Evolutionary conservation across 306 rosid genomes (phyloP).

Genomic region (Boehmeria nivea): DNA sequence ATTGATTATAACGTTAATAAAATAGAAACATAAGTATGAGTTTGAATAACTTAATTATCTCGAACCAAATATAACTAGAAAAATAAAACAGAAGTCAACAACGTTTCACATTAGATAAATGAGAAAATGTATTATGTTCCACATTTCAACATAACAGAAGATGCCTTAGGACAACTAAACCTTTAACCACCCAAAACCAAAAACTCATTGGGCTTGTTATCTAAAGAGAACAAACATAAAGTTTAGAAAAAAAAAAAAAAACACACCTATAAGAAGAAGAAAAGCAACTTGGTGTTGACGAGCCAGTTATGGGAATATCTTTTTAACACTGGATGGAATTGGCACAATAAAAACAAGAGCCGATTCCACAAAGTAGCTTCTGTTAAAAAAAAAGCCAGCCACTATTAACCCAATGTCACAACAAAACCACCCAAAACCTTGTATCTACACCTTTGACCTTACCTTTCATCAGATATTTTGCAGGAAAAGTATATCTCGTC

Average conservation of each 20-base stretch:
- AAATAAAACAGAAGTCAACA: too few relatives aligned
- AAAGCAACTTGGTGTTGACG: background rate
- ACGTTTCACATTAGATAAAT: too few relatives aligned
- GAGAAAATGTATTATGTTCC: too few relatives aligned
- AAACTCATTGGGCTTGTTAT: slow-evolving; percentile 44
- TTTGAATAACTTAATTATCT: too few relatives aligned
- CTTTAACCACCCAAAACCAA: slow-evolving; percentile 39
- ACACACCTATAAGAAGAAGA: too few relatives aligned
- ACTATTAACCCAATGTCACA: slow-evolving; percentile 23
- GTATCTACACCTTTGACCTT: slow-evolving; percentile 34
- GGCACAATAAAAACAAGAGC: slow-evolving; percentile 56
- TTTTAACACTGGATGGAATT: slow-evolving; percentile 35
- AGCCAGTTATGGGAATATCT: background rate
- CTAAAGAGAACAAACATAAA: slow-evolving; percentile 10
- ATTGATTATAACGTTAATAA: too few relatives aligned
- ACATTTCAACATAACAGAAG: too few relatives aligned
- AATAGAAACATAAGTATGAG: too few relatives aligned
- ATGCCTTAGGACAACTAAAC: background rate
- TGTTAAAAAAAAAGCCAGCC: slow-evolving; percentile 27
- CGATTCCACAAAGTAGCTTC: slow-evolving; percentile 51
- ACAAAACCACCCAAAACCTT: slow-evolving; percentile 26
- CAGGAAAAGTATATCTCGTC: slow-evolving; percentile 10
- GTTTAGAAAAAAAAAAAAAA: too few relatives aligned
- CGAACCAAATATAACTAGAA: too few relatives aligned
- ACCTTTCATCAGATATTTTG: slow-evolving; percentile 13